Percentiles rank a stretch among this genome's conserved stretches.
These are phyloP conservation scores for Lyophyllum semitale DNA, from an alignment of 768 basidiomycete species.

Conservation along the genomic window DNA sequence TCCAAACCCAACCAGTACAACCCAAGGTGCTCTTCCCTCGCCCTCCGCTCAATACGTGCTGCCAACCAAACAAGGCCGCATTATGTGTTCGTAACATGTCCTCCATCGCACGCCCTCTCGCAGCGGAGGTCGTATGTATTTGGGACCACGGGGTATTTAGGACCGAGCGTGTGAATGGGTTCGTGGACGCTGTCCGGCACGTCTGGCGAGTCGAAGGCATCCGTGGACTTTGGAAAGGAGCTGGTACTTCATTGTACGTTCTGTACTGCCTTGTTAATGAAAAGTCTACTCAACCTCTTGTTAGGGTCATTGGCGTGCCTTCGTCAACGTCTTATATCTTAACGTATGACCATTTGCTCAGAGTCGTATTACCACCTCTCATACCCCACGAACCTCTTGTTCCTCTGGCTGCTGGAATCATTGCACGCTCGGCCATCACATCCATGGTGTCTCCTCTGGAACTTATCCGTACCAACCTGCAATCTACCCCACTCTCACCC, in stretches of 20 bases:
- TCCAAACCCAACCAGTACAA: conserved; percentile 85
- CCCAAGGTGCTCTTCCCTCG: conserved; percentile 52
- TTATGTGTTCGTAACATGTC: conserved; percentile 79
- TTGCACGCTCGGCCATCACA: conserved; percentile 80
- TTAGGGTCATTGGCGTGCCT: conserved; percentile 89
- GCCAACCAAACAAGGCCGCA: conserved; percentile 59
- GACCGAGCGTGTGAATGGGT: conserved; percentile 78
- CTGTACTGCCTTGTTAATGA: not conserved
- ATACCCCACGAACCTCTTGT: conserved; percentile 52
- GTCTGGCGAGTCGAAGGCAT: conserved; percentile 83
- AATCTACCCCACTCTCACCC: conserved; percentile 78
- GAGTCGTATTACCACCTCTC: conserved; percentile 60
- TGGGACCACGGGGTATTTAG: conserved; percentile 75
- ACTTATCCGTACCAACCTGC: conserved; percentile 90
- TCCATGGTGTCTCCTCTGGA: conserved; percentile 86
- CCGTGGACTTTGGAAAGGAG: conserved; percentile 93
- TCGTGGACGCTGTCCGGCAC: conserved; percentile 80
- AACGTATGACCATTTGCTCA: conserved; percentile 87
- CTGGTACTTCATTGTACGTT: conserved; percentile 84
- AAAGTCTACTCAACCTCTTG: conserved; percentile 14
- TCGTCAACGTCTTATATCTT: conserved; percentile 94
- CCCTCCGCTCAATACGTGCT: conserved; percentile 61
- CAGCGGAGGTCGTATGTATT: conserved; percentile 71
- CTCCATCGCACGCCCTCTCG: conserved; percentile 59
- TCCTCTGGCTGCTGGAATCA: conserved; percentile 81